Conservation (phyloP, 192 early-diverging fungal genomes). For the Oehlia diaphana region DNA sequence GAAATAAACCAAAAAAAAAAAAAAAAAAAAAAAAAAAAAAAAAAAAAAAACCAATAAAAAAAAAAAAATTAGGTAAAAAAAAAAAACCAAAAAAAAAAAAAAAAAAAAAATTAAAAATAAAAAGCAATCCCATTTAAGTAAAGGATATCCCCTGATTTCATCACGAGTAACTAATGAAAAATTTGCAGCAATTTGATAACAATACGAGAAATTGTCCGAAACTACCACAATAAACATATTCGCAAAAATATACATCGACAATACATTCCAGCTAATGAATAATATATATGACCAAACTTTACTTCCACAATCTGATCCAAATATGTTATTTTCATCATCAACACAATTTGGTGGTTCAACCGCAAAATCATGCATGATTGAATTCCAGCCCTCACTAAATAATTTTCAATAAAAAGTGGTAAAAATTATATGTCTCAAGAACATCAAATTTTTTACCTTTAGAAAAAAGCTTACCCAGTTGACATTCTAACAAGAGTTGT, state of each 20-base stretch:
- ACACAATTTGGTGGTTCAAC: conserved; percentile 55
- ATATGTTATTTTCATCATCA: conserved; percentile 41
- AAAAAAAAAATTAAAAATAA: background rate
- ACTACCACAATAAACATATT: conserved; percentile 65
- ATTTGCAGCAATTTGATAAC: conserved; percentile 58
- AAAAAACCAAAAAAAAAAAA: background rate
- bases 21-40: background rate
- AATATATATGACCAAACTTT: conserved; percentile 52
- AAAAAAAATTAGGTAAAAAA: no score
- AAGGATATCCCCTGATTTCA: conserved; percentile 58
- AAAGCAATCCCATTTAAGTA: conserved; percentile 5
- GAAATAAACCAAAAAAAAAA: conserved; percentile 1
- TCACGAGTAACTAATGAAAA: conserved; percentile 59
- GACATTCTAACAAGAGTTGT: conserved; percentile 54
- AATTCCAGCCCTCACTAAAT: conserved; percentile 60
- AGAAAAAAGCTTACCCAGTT: conserved; percentile 47
- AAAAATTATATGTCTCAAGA: background rate
- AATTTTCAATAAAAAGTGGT: background rate
- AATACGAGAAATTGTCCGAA: conserved; percentile 62
- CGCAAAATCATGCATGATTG: conserved; percentile 61
- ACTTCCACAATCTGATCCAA: conserved; percentile 57
- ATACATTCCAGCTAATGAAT: conserved; percentile 59
- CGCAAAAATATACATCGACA: conserved; percentile 70
- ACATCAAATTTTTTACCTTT: background rate
- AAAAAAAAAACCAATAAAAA: no score